A percentile compares a stretch with the other conserved stretches of the same genome.
Evolutionary conservation across 1,139 yeast species (phyloP).

Genomic region (Candida frijolesensis): DNA sequence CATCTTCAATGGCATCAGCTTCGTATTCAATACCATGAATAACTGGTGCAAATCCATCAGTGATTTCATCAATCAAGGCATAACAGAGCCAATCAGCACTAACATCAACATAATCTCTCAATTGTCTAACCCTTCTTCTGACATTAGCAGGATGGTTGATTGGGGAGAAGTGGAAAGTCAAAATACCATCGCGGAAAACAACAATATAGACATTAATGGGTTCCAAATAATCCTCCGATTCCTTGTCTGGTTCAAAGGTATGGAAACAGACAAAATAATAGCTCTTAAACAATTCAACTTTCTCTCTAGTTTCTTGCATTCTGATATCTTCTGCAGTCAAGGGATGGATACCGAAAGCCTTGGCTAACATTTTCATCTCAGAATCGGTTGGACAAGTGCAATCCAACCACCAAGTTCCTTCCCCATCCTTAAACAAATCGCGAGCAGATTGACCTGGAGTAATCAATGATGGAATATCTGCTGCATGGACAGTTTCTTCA

Average conservation of each 20-base stretch:
- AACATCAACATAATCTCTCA: constrained; percentile 81
- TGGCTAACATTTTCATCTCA: constrained; percentile 62
- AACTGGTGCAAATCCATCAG: constrained; percentile 89
- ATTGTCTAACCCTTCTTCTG: constrained; percentile 84
- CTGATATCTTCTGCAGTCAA: constrained; percentile 81
- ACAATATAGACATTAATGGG: constrained; percentile 86
- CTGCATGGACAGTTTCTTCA: constrained; percentile 88
- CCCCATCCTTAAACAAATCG: constrained; percentile 58
- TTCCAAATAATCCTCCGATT: constrained; percentile 77
- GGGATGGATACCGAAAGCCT: constrained; percentile 83
- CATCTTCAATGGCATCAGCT: constrained; percentile 88
- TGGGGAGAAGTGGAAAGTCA: constrained; percentile 83
- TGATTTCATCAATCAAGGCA: constrained; percentile 88
- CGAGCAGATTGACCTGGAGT: constrained; percentile 65
- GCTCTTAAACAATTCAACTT: constrained; percentile 70
- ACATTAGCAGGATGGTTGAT: constrained; percentile 81
- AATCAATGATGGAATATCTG: constrained; percentile 78
- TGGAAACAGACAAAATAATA: constrained; percentile 82
- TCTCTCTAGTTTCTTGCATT: constrained; percentile 82
- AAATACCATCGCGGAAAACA: constrained; percentile 80
- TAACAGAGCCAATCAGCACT: constrained; percentile 92
- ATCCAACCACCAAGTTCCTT: constrained; percentile 76
- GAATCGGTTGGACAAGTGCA: constrained; percentile 69
- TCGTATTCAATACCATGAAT: constrained; percentile 83
- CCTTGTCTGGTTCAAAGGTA: constrained; percentile 72